Conservation (phyloP, 441 rosid genomes). For the Adansonia madagascariensis region DNA sequence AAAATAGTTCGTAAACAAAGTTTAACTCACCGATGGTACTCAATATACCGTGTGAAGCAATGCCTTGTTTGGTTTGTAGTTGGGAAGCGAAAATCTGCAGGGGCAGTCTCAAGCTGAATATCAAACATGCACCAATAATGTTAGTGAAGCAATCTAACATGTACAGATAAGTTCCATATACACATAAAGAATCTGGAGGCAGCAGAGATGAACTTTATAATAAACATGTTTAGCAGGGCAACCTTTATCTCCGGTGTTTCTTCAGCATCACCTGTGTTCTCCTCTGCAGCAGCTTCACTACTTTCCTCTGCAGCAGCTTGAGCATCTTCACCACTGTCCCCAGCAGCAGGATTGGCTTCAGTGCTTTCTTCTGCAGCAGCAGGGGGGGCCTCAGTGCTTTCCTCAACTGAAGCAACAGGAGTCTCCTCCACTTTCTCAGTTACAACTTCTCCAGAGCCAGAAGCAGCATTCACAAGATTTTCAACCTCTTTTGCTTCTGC, state of each 20-base stretch:
- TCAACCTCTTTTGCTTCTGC: conserved; percentile 58
- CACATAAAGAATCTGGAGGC: background rate
- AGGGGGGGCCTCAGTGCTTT: conserved; percentile 23
- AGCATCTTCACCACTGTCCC: conserved; percentile 32
- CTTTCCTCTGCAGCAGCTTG: conserved; percentile 39
- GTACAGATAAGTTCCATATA: background rate
- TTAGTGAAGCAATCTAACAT: conserved; percentile 28
- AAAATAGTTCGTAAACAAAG: background rate
- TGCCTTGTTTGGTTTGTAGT: conserved; percentile 96
- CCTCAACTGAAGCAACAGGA: conserved; percentile 24
- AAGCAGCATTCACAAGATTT: conserved; percentile 43
- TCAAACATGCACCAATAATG: conserved; percentile 24
- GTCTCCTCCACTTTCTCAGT: conserved; percentile 47
- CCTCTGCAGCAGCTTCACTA: conserved; percentile 21
- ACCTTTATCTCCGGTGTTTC: conserved; percentile 85
- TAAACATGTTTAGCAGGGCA: conserved; percentile 19
- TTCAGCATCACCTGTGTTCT: conserved; percentile 50
- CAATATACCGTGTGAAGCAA: conserved; percentile 89
- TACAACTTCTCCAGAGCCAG: conserved; percentile 48
- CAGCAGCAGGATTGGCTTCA: conserved; percentile 47
- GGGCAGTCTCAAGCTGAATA: conserved; percentile 90
- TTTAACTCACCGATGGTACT: conserved; percentile 75
- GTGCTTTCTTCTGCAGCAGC: conserved; percentile 52
- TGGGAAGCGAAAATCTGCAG: conserved; percentile 94
- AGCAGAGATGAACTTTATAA: conserved; percentile 2